A percentile compares a stretch with the other conserved stretches of the same genome.
These are phyloP conservation scores for Dianthus caryophyllus DNA, from an alignment of 148 eudicot genomes.

Conservation along the genomic window DNA sequence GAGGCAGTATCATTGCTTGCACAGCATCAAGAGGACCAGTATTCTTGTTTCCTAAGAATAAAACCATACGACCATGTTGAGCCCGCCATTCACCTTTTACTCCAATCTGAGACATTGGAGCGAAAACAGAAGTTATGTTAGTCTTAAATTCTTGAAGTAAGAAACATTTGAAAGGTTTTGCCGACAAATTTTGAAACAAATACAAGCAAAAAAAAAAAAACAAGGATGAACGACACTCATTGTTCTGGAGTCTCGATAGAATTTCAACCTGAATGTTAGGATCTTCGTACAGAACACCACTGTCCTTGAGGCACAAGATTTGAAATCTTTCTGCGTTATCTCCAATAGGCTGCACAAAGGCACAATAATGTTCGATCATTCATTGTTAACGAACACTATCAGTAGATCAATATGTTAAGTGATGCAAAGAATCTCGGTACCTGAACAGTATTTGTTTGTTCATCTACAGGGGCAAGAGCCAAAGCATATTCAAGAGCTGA, in stretches of 20 bases:
- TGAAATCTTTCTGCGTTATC: constrained; percentile 75
- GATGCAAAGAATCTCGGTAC: constrained; percentile 32
- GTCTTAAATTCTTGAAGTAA: background rate
- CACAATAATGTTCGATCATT: background rate
- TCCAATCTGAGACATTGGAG: constrained; percentile 59
- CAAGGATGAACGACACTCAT: background rate
- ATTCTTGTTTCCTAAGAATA: constrained; percentile 90
- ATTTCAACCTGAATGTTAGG: constrained; percentile 75
- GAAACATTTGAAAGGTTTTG: background rate
- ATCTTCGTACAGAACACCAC: constrained; percentile 94
- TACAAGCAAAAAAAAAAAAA: background rate
- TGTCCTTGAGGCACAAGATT: constrained; percentile 79
- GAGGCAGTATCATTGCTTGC: constrained; percentile 78
- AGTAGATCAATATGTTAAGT: background rate
- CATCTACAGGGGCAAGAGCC: constrained; percentile 76
- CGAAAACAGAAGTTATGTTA: background rate
- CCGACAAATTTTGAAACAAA: background rate
- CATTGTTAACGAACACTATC: background rate
- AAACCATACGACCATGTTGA: constrained; percentile 79
- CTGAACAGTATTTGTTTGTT: constrained; percentile 68
- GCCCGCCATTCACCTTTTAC: constrained; percentile 93
- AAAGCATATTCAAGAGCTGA: constrained; percentile 48
- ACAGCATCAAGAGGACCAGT: constrained; percentile 80
- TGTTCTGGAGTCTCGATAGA: background rate
- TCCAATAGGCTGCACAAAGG: constrained; percentile 76